Conservation (phyloP, 768 basidiomycete species). For the Amanita pallidorosea region DNA sequence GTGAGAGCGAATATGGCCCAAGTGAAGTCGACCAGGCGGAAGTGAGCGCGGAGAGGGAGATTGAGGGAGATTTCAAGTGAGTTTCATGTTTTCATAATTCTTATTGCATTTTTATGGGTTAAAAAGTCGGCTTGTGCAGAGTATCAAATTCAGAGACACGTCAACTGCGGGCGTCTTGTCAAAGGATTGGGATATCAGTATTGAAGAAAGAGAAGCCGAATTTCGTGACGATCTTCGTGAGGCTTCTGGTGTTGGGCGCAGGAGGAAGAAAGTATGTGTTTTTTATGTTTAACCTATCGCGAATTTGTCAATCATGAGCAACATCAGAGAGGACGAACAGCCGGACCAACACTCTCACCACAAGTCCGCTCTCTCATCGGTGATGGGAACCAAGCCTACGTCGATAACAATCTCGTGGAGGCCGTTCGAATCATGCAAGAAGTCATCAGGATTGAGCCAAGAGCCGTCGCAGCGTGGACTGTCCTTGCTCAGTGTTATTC, state of each 20-base stretch:
- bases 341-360: slow-evolving; percentile 51
- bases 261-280: slow-evolving; percentile 32
- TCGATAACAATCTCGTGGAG: slow-evolving; percentile 53
- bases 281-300: background rate
- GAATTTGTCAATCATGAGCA: background rate
- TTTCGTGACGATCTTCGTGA: slow-evolving; percentile 66
- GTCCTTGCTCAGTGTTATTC: slow-evolving; percentile 80
- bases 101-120: too few relatives aligned
- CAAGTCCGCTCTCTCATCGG: slow-evolving; percentile 71
- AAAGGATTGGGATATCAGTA: slow-evolving; percentile 65
- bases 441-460: slow-evolving; percentile 88
- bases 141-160: slow-evolving; percentile 46
- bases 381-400: slow-evolving; percentile 80
- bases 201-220: slow-evolving; percentile 56
- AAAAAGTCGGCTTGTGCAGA: slow-evolving; percentile 54
- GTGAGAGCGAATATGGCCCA: slow-evolving; percentile 5
- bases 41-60: slow-evolving; percentile 27
- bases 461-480: slow-evolving; percentile 75
- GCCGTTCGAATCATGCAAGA: slow-evolving; percentile 81
- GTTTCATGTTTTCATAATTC: too few relatives aligned
- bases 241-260: slow-evolving; percentile 63
- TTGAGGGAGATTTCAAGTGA: too few relatives aligned
- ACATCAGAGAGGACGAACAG: slow-evolving; percentile 29
- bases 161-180: slow-evolving; percentile 34
- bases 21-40: slow-evolving; percentile 12